Percentiles rank a stretch among this genome's conserved stretches.
Conservation (phyloP, 805 yeast genomes). For the Wickerhamiella dianesei region DNA sequence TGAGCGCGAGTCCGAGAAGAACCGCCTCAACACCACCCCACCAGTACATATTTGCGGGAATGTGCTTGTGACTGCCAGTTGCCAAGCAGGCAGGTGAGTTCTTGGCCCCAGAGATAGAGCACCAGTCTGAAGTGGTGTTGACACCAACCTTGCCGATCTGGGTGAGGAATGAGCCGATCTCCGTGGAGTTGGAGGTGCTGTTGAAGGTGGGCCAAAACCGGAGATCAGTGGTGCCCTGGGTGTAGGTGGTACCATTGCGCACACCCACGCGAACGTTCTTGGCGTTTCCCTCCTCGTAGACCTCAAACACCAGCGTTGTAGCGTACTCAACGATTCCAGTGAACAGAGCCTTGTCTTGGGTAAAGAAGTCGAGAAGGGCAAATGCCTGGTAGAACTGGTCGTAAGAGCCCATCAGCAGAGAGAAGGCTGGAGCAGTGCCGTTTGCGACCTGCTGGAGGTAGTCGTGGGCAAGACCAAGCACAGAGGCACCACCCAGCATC, state of each 20-base stretch:
- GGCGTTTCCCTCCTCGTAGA: slow-evolving; percentile 20
- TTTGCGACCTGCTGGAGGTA: slow-evolving; percentile 29
- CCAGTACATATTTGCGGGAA: not conserved
- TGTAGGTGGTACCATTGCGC: slow-evolving; percentile 31
- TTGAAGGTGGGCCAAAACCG: slow-evolving; percentile 31
- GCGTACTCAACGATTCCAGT: slow-evolving; percentile 38
- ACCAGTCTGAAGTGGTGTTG: slow-evolving; percentile 27
- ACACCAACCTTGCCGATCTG: slow-evolving; percentile 23
- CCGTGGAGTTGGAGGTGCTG: slow-evolving; percentile 21
- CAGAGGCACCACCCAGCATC: slow-evolving; percentile 33
- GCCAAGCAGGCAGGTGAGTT: not conserved
- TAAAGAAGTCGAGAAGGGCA: slow-evolving; percentile 27
- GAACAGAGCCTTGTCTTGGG: slow-evolving; percentile 26
- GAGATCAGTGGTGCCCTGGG: slow-evolving; percentile 24
- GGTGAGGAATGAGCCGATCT: slow-evolving; percentile 28
- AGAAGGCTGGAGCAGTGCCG: slow-evolving; percentile 25
- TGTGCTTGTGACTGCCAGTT: not conserved
- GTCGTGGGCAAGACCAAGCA: slow-evolving; percentile 27
- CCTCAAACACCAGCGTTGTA: slow-evolving; percentile 33
- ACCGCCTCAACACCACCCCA: not conserved
- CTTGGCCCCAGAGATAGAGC: slow-evolving; percentile 24
- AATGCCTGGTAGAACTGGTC: slow-evolving; percentile 32
- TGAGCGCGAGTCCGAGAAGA: not conserved
- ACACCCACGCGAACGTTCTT: slow-evolving; percentile 33
- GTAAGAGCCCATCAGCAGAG: slow-evolving; percentile 34